Base-by-base conservation (phyloP, 106 monocot species). In the Dendrobium nobile region DNA sequence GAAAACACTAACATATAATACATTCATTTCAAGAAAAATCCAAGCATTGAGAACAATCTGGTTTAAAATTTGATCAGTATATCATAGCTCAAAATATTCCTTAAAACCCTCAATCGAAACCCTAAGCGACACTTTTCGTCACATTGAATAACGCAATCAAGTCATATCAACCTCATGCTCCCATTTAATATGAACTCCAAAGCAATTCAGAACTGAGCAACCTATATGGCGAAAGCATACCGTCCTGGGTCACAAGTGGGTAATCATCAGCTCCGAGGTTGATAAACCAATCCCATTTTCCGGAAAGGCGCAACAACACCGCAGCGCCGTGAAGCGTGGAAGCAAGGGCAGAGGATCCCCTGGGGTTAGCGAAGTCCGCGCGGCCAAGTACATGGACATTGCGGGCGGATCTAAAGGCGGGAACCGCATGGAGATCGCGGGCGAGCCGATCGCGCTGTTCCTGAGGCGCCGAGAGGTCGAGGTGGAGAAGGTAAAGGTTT, bases 241-340 rank as follows among this genome's bases (percentile, higher is more conserved):
- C 97, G 78, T 97, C 97, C 79, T 94, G 97, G 7, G 94, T 88
- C 15, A 94, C 82, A 10, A 97, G 88, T 9, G 97, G 97, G 73
- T 97, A 97, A 58, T 92, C 92, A 19, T 79, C 75, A 19, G 85
- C 90, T 5, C 92, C 83, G 15, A 97, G 89, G 44, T 89, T 92
- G 58, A 96, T 77, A 77, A 93, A 90, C 91, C 91, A 91, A 54
- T 87, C 88, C 93, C 93, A 93, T n/a, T 41, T 28, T 20, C 68
- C 15, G 2, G 58, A 79, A 56, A 93, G 9, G 47, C 90, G 80
- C 47, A 90, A 81, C 79, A 90, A 64, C 28, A 90, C 67, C 24
- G 93, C 86, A 40, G 90, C 93, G 26, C 86, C 90, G 70, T 93
- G 93, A n/a, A 93, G 84, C 20, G 86, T 75, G 17, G 86, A 82